A percentile compares a stretch with the other conserved stretches of the same genome.
Conservation (phyloP, 208 protist genomes). For the Angomonas ambiguus region DNA sequence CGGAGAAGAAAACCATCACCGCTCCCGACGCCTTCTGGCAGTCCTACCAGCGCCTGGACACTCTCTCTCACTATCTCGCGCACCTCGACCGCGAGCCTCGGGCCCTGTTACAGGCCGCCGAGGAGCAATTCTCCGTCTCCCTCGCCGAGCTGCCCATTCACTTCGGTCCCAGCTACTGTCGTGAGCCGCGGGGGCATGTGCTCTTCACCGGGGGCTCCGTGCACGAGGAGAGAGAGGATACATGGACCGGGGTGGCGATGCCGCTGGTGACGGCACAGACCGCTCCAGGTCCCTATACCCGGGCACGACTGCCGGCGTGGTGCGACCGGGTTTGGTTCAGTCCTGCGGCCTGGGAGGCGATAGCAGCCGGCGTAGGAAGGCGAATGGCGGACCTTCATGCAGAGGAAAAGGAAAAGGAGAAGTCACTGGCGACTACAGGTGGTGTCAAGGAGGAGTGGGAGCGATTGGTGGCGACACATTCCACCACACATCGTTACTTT, state of each 20-base stretch:
- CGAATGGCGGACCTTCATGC: neutral
- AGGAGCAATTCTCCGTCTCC: slow-evolving; percentile 38
- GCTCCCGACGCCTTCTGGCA: neutral
- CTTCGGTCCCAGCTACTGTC: slow-evolving; percentile 66
- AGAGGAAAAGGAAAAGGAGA: neutral
- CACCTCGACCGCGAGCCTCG: slow-evolving; percentile 49
- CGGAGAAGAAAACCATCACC: slow-evolving; percentile 25
- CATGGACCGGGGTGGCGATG: slow-evolving; percentile 7
- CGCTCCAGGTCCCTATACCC: slow-evolving; percentile 24
- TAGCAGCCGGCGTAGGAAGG: slow-evolving; percentile 30
- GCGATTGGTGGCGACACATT: neutral
- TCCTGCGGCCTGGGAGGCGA: slow-evolving; percentile 56
- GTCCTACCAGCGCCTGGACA: neutral
- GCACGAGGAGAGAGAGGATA: neutral
- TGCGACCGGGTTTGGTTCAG: slow-evolving; percentile 85
- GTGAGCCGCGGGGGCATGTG: slow-evolving; percentile 10
- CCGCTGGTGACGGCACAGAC: slow-evolving; percentile 14
- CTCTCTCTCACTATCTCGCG: slow-evolving; percentile 16
- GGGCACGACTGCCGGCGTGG: slow-evolving; percentile 70
- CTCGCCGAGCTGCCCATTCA: slow-evolving; percentile 57
- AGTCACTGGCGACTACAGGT: neutral
- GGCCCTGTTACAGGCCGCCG: slow-evolving; percentile 47
- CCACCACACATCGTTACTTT: slow-evolving; percentile 17
- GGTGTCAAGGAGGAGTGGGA: neutral
- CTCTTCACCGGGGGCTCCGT: neutral